phyloP scores from a whole-genome alignment of 192 early-diverging fungal genomes.

The Gaertneriomyces sp. region DNA sequence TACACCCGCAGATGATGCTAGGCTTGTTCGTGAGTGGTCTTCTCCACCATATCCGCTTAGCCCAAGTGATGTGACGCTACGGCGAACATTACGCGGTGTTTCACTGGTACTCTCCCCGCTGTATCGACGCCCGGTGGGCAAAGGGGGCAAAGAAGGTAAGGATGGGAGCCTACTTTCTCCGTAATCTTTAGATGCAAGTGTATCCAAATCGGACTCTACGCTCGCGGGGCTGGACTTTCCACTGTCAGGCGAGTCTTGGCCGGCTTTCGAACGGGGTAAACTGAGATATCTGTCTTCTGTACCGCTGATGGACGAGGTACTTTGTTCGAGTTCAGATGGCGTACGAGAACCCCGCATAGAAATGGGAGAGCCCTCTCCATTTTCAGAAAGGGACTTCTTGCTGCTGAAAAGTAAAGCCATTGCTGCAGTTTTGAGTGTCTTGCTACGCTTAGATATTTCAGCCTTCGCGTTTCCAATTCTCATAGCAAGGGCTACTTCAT shows the following conservation, averaged over 20 bases:
- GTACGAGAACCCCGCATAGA: too few relatives aligned
- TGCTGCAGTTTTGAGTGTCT: constrained; percentile 32
- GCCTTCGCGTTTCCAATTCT: constrained; percentile 10
- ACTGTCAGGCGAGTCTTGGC: not conserved
- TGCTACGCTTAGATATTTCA: constrained; percentile 11
- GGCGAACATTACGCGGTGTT: not conserved
- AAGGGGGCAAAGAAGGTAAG: not conserved
- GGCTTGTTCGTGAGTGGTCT: not conserved
- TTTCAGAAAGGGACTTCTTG: constrained; percentile 20
- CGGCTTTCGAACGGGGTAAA: not conserved
- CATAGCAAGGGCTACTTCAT: constrained; percentile 23
- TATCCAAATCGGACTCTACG: constrained; percentile 24
- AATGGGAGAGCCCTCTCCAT: too few relatives aligned
- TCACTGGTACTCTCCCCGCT: not conserved
- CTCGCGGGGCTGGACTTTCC: constrained; percentile 8
- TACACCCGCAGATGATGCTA: too few relatives aligned
- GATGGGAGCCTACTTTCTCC: not conserved
- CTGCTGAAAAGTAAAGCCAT: constrained; percentile 37
- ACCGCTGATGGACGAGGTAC: not conserved
- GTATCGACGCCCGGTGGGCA: not conserved
- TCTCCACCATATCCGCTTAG: not conserved
- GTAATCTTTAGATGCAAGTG: constrained; percentile 21
- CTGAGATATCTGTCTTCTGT: not conserved
- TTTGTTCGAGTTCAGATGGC: too few relatives aligned
- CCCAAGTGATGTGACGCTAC: not conserved